Evolutionary conservation across 805 yeast genomes (phyloP).

Genomic region (Saccharomycopsis amapae): DNA sequence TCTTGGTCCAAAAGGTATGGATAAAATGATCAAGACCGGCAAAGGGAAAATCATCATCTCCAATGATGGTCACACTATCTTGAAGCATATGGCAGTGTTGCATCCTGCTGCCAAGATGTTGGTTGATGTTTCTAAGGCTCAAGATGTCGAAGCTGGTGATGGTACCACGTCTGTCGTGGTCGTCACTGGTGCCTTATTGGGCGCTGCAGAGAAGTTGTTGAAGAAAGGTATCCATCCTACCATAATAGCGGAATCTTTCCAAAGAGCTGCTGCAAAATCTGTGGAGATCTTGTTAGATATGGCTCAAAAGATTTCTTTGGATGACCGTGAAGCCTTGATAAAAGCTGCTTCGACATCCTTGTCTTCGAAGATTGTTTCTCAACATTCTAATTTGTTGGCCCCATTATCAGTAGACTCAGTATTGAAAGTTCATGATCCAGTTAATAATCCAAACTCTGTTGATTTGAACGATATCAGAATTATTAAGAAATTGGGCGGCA

Average conservation of each 20-base stretch:
- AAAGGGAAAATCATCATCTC: conserved; percentile 90
- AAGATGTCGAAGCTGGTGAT: conserved; percentile 99
- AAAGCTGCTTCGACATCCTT: conserved; percentile 94
- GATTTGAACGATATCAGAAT: conserved; percentile 85
- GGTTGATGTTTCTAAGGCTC: conserved; percentile 97
- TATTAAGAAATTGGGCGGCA: conserved; percentile 93
- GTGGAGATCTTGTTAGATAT: conserved; percentile 77
- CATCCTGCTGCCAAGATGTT: conserved; percentile 98
- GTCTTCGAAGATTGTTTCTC: conserved; percentile 92
- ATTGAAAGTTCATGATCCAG: conserved; percentile 51
- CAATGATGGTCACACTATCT: conserved; percentile 96
- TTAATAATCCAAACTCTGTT: conserved; percentile 43
- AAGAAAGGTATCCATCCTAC: conserved; percentile 94
- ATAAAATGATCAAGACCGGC: conserved; percentile 94
- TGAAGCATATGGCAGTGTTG: conserved; percentile 95
- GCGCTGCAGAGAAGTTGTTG: conserved; percentile 89
- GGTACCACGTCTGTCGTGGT: conserved; percentile 98
- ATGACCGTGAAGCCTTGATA: conserved; percentile 74
- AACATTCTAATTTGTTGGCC: conserved; percentile 75
- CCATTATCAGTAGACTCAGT: conserved; percentile 95
- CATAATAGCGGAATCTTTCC: conserved; percentile 87
- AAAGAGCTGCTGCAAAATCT: conserved; percentile 77
- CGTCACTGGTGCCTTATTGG: conserved; percentile 85
- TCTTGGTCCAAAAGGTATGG: conserved; percentile 99
- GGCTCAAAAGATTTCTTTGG: conserved; percentile 73